Evolutionary conservation across 768 basidiomycete species (phyloP).

Genomic region (Leccinum rimulosum): DNA sequence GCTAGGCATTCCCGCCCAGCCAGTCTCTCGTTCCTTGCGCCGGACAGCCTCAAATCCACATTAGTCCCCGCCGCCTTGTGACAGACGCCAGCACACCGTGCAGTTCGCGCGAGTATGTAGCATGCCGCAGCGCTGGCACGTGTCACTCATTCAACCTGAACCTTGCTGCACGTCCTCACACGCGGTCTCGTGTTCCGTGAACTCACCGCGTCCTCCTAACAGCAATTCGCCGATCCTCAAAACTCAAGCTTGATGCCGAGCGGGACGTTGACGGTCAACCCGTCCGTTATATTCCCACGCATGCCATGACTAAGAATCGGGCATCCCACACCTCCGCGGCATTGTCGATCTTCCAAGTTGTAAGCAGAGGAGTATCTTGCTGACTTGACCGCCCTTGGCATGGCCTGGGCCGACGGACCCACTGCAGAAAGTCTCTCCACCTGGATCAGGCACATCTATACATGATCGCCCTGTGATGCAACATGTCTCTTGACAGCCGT

Average conservation of each 20-base stretch:
- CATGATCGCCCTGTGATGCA: not conserved
- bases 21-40: not conserved
- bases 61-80: not conserved
- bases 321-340: slow-evolving; percentile 10
- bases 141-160: not conserved
- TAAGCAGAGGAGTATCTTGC: too few species aligned
- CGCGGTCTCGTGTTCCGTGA: slow-evolving; percentile 5
- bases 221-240: not conserved
- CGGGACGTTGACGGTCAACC: not conserved
- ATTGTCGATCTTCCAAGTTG: not conserved
- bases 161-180: not conserved
- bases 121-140: not conserved
- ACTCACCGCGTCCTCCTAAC: slow-evolving; percentile 4
- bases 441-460: not conserved
- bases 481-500: not conserved
- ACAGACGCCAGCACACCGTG: not conserved
- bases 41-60: not conserved
- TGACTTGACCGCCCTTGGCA: not conserved
- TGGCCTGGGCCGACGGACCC: too few species aligned
- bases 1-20: not conserved
- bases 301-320: not conserved
- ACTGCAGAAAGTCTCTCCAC: too few species aligned
- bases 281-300: not conserved
- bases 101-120: too few species aligned
- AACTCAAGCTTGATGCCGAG: not conserved